phyloP scores from a whole-genome alignment of 31 red algal genomes.

The Porphyra umbilicalis region DNA sequence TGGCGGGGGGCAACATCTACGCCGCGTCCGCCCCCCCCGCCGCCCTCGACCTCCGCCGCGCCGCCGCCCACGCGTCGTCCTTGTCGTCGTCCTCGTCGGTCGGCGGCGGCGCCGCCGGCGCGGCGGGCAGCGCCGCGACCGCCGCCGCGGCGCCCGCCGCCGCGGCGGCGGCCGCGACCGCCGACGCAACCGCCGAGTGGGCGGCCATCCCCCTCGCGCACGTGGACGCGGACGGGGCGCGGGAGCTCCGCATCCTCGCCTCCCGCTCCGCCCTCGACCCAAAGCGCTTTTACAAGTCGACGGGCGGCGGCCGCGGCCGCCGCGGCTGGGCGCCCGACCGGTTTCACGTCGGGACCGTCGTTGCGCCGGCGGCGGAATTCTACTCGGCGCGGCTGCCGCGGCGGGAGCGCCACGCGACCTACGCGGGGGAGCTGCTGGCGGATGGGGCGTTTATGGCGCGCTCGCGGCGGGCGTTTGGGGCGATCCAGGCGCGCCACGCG shows the following conservation, averaged over 20 bases:
- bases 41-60: neutral
- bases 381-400: conserved; percentile 36
- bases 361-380: conserved; percentile 52
- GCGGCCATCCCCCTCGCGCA: conserved; percentile 39
- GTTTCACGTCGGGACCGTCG: conserved; percentile 70
- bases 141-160: neutral
- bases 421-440: conserved; percentile 46
- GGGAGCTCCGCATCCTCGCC: conserved; percentile 50
- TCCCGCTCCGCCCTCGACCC: conserved; percentile 61
- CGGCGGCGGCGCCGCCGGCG: neutral
- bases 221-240: conserved; percentile 25
- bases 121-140: neutral
- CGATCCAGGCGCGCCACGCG: neutral
- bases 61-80: neutral
- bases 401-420: conserved; percentile 25
- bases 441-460: conserved; percentile 18
- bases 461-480: conserved; percentile 11
- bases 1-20: neutral
- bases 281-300: conserved; percentile 74
- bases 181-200: conserved; percentile 23
- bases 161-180: neutral
- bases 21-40: neutral
- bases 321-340: conserved; percentile 28
- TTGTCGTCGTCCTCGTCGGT: neutral
- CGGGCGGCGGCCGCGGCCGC: conserved; percentile 24